phyloP scores from a whole-genome alignment of 192 early-diverging fungal species.

The Spinellus fusiger region DNA sequence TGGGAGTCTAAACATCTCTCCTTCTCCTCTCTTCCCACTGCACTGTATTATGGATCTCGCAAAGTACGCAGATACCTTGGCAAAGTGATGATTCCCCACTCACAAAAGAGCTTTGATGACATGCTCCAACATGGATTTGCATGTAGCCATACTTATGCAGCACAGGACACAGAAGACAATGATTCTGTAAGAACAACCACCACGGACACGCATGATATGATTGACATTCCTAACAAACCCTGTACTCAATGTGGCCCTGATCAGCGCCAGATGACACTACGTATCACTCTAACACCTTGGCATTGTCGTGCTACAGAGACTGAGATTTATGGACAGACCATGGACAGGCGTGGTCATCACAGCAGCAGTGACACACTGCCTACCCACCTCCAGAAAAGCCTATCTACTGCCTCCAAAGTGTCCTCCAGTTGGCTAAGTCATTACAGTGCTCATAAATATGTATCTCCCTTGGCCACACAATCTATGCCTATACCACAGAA shows the following conservation, averaged over 20 bases:
- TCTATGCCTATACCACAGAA: background rate
- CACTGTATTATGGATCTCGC: conserved; percentile 2
- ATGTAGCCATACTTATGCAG: background rate
- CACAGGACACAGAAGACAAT: background rate
- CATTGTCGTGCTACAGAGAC: conserved; percentile 34
- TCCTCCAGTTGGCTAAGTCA: background rate
- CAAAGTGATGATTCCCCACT: background rate
- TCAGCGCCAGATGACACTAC: conserved; percentile 25
- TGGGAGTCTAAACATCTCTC: background rate
- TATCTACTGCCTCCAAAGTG: background rate
- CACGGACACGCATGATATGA: background rate
- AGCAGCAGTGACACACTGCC: no score
- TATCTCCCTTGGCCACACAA: background rate
- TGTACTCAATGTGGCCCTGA: background rate
- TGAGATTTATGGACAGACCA: conserved; percentile 29
- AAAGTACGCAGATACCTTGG: conserved; percentile 5
- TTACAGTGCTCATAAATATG: background rate
- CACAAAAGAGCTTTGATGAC: conserved; percentile 22
- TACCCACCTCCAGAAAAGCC: background rate
- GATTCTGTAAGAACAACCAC: background rate
- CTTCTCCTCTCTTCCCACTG: background rate
- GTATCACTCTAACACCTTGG: conserved; percentile 35
- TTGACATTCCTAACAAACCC: background rate
- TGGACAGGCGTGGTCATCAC: background rate
- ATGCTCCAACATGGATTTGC: conserved; percentile 35